phyloP scores from a whole-genome alignment of 1,284 basidiomycete genomes.

The Naganishia sp. region DNA sequence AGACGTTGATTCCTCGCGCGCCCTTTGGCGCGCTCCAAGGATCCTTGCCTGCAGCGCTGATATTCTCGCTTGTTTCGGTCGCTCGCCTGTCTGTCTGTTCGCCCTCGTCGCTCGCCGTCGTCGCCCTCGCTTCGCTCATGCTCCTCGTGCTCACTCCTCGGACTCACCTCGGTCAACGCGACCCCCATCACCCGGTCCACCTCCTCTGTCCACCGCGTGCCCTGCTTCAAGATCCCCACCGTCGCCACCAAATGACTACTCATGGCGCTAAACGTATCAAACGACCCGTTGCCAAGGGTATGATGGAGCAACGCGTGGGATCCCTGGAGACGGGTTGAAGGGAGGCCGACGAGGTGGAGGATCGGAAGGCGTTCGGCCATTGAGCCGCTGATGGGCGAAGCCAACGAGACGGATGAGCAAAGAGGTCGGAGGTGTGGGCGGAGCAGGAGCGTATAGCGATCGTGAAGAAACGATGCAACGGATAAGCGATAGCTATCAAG shows the following conservation, averaged over 20 bases:
- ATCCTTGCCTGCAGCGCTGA: neutral
- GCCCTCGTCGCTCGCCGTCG: no score
- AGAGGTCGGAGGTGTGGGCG: no score
- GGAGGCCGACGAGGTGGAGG: conserved; percentile 74
- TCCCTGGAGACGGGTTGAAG: conserved; percentile 34
- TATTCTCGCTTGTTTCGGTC: no score
- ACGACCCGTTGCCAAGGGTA: conserved; percentile 77
- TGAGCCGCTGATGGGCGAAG: conserved; percentile 45
- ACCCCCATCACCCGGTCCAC: conserved; percentile 79
- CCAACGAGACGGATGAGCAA: no score
- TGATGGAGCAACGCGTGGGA: conserved; percentile 72
- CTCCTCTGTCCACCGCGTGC: conserved; percentile 62
- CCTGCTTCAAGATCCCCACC: conserved; percentile 63
- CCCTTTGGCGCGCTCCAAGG: neutral
- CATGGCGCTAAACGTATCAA: conserved; percentile 76
- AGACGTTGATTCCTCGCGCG: no score
- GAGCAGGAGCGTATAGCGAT: no score
- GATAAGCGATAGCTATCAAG: conserved; percentile 1
- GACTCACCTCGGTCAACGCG: conserved; percentile 62
- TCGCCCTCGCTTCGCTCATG: neutral
- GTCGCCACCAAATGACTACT: conserved; percentile 73
- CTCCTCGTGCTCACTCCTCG: neutral
- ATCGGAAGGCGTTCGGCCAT: conserved; percentile 85
- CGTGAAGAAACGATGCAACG: neutral
- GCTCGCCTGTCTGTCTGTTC: no score